phyloP scores from a whole-genome alignment of 2,329 filamentous ascomycete species.

The Aspergillus versicolor region DNA sequence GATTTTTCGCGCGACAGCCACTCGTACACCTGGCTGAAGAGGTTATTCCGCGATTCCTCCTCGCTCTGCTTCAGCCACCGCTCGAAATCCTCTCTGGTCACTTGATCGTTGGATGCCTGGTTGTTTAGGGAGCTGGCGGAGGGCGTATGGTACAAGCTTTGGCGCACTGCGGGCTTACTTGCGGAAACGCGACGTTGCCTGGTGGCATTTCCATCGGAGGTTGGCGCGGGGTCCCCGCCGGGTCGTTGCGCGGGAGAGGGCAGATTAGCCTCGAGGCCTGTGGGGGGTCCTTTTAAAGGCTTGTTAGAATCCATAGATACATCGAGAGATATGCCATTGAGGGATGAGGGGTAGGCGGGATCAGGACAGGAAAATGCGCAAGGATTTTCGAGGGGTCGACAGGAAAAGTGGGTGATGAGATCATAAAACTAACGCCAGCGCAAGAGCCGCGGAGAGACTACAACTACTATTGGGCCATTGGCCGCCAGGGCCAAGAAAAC shows the following conservation, averaged over 20 bases:
- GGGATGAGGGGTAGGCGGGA: neutral
- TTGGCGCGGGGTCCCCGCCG: constrained; percentile 16
- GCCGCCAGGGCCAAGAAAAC: constrained; percentile 7
- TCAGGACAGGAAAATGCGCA: constrained; percentile 3
- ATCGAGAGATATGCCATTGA: constrained; percentile 1
- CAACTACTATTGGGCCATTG: constrained; percentile 19
- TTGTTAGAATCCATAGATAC: constrained; percentile 27
- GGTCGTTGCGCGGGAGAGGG: constrained; percentile 24
- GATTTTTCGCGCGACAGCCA: constrained; percentile 81
- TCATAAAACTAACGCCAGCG: constrained; percentile 16
- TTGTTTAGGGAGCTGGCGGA: constrained; percentile 29
- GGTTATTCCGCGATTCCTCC: constrained; percentile 33
- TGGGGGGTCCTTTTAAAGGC: constrained; percentile 25
- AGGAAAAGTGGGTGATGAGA: constrained; percentile 18
- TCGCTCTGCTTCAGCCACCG: constrained; percentile 23
- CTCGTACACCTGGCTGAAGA: constrained; percentile 72
- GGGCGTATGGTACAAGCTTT: constrained; percentile 23
- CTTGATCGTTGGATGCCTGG: constrained; percentile 26
- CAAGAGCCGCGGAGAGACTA: constrained; percentile 16
- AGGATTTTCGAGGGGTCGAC: neutral
- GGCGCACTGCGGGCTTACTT: constrained; percentile 29
- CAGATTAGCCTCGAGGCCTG: constrained; percentile 28
- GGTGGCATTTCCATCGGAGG: constrained; percentile 22
- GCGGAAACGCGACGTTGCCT: constrained; percentile 30
- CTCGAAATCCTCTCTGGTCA: constrained; percentile 27